A percentile compares a stretch with the other conserved stretches of the same genome.
These are phyloP conservation scores for Cordyceps cicadae DNA, from an alignment of 2,329 filamentous ascomycete species.

Conservation along the genomic window DNA sequence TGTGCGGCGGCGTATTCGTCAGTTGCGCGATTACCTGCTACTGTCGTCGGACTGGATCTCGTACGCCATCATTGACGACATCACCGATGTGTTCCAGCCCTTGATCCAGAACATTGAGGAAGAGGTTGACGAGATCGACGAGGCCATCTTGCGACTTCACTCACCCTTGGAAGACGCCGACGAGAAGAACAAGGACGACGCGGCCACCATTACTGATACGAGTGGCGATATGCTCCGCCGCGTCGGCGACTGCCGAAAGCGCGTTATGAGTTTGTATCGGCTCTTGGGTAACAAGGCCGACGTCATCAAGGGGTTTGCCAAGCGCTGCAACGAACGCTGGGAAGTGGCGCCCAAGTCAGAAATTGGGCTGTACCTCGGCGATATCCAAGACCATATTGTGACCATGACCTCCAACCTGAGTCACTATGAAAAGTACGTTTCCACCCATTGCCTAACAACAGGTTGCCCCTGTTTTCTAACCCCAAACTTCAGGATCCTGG, in stretches of 20 bases:
- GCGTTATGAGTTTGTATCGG: conserved; percentile 92
- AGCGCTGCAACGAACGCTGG: conserved; percentile 97
- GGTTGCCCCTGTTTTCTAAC: background rate
- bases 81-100: conserved; percentile 91
- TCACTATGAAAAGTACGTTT: conserved; percentile 87
- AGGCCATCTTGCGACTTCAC: conserved; percentile 77
- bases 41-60: conserved; percentile 96
- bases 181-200: conserved; percentile 40
- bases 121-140: conserved; percentile 95
- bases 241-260: conserved; percentile 90
- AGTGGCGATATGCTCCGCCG: conserved; percentile 80
- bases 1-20: conserved; percentile 84
- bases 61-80: conserved; percentile 96
- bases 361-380: conserved; percentile 93
- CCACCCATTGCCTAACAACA: too few species aligned
- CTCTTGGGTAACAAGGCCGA: conserved; percentile 95
- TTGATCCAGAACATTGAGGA: conserved; percentile 89
- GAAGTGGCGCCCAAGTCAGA: conserved; percentile 90
- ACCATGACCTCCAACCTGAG: conserved; percentile 96
- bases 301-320: conserved; percentile 98
- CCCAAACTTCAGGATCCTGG: conserved; percentile 60
- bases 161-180: conserved; percentile 40
- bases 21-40: conserved; percentile 87
- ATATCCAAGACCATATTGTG: conserved; percentile 98
- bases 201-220: conserved; percentile 35